A percentile compares a stretch with the other conserved stretches of the same genome.
Conservation (phyloP, 768 basidiomycete species). For the Boletus sp. region DNA sequence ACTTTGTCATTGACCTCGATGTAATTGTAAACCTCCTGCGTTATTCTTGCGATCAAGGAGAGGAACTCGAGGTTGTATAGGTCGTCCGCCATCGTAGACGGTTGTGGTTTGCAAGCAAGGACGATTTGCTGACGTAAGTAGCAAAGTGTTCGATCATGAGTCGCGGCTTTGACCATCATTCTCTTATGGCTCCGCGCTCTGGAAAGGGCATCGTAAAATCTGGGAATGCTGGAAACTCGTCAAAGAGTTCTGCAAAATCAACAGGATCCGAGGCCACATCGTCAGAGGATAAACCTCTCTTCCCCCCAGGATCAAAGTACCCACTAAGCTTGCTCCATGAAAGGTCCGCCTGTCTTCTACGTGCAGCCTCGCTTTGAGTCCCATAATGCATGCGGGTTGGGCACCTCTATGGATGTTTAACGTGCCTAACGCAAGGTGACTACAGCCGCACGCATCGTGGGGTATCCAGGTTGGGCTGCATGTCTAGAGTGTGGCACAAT, state of each 20-base stretch:
- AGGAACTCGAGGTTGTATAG: conserved; percentile 92
- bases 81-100: conserved; percentile 64
- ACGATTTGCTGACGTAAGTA: conserved; percentile 19
- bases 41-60: conserved; percentile 87
- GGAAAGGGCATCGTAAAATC: conserved; percentile 76
- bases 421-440: background rate
- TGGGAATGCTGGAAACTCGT: conserved; percentile 87
- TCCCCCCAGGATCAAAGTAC: conserved; percentile 83
- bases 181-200: conserved; percentile 51
- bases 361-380: background rate
- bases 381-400: background rate
- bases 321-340: conserved; percentile 80
- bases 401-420: background rate
- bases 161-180: too few relatives aligned
- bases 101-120: conserved; percentile 4
- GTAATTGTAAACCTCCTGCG: conserved; percentile 91
- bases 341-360: conserved; percentile 43
- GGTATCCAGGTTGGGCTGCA: background rate
- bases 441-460: background rate
- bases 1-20: conserved; percentile 85
- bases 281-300: conserved; percentile 56
- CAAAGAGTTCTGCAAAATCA: conserved; percentile 43
- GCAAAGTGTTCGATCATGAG: background rate
- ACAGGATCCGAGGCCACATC: conserved; percentile 15
- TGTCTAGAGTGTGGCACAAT: background rate